Percentiles rank a stretch among this genome's conserved stretches.
Evolutionary conservation across 495 filamentous ascomycete species (phyloP).

Genomic region (Lepidopterella palustris): DNA sequence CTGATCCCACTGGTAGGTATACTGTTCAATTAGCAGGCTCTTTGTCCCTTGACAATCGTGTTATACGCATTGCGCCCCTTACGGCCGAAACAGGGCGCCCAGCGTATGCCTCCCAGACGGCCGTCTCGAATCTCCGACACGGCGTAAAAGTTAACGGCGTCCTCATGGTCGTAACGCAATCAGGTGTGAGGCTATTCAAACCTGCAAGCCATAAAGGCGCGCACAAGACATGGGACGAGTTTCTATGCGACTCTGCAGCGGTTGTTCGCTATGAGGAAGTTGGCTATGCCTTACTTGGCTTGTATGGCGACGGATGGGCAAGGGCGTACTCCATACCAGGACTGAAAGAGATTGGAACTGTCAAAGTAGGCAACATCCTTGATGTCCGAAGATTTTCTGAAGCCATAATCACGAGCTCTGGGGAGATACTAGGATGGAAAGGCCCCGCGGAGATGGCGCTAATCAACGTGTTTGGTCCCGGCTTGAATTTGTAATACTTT

Average conservation of each 20-base stretch:
- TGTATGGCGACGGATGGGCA: constrained; percentile 73
- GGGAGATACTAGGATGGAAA: constrained; percentile 81
- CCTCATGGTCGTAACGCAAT: constrained; percentile 60
- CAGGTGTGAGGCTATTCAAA: constrained; percentile 75
- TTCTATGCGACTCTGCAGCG: constrained; percentile 67
- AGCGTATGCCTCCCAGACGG: constrained; percentile 64
- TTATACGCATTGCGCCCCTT: constrained; percentile 72
- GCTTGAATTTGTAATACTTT: constrained; percentile 45
- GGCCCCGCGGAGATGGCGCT: constrained; percentile 78
- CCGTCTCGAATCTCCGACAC: constrained; percentile 63
- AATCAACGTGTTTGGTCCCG: constrained; percentile 73
- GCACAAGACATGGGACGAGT: constrained; percentile 77
- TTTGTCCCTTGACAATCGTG: constrained; percentile 56
- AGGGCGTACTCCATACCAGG: constrained; percentile 79
- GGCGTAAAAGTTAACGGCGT: constrained; percentile 68
- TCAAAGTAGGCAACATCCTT: constrained; percentile 53
- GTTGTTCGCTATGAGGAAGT: constrained; percentile 65
- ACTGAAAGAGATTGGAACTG: constrained; percentile 75
- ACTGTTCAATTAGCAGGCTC: constrained; percentile 65
- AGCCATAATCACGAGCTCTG: constrained; percentile 62
- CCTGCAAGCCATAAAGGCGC: constrained; percentile 80
- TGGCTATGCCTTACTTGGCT: constrained; percentile 69
- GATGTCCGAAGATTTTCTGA: constrained; percentile 66
- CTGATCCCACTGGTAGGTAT: constrained; percentile 61
- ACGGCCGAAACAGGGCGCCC: constrained; percentile 67